Evolutionary conservation across 164 flowering plant genomes (phyloP).

Genomic region (Vitis labrusca): DNA sequence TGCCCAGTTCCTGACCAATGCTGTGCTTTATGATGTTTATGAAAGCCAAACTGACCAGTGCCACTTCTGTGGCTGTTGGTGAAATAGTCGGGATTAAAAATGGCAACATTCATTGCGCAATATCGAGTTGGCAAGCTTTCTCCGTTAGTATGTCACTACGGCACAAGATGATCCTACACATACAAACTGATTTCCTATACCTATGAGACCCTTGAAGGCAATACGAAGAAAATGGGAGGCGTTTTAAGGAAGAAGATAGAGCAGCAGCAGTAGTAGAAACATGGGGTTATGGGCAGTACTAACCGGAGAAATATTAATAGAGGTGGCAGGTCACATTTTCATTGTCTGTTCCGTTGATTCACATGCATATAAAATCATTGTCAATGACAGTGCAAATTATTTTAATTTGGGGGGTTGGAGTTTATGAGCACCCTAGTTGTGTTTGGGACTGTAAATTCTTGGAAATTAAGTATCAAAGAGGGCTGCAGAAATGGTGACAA

Average conservation of each 20-base stretch:
- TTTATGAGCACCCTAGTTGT: constrained; percentile 59
- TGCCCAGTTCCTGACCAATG: no score
- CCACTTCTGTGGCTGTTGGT: no score
- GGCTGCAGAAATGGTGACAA: no score
- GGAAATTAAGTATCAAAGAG: constrained; percentile 65
- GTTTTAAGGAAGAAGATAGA: no score
- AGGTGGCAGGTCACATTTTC: constrained; percentile 96
- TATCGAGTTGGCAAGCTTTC: constrained; percentile 97
- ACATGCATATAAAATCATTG: constrained; percentile 79
- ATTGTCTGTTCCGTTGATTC: constrained; percentile 94
- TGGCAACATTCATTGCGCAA: constrained; percentile 61
- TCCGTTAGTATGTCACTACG: constrained; percentile 98
- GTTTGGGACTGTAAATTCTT: constrained; percentile 76
- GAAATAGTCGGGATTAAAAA: no score
- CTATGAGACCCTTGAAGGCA: constrained; percentile 86
- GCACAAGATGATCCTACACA: constrained; percentile 95
- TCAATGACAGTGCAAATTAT: constrained; percentile 92
- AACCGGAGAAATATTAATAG: constrained; percentile 79
- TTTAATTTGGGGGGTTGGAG: constrained; percentile 46
- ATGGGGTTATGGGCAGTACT: constrained; percentile 88
- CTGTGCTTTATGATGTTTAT: no score
- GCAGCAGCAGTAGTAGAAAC: no score
- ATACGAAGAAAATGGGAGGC: constrained; percentile 72
- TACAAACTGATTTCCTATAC: constrained; percentile 91
- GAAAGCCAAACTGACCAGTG: no score